Percentiles rank a stretch among this genome's conserved stretches.
Conservation (phyloP, 495 filamentous ascomycete genomes). For the Sabuloglossum arenarium region DNA sequence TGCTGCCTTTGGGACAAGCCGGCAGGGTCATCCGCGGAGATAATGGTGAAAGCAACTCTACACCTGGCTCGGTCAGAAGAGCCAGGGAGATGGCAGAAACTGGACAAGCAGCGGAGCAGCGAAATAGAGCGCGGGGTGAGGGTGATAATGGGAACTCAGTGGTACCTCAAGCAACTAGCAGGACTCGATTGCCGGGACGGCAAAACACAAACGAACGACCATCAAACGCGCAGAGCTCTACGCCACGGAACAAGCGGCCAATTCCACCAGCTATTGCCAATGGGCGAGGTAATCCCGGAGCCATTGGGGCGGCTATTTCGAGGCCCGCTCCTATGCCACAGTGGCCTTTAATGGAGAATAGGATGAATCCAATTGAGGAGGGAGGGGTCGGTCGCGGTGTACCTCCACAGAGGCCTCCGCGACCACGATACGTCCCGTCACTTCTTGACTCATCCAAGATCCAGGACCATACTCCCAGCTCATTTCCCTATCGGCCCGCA, state of each 20-base stretch:
- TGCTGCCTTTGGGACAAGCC: not conserved
- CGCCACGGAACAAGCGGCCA: not conserved
- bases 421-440: conserved; percentile 2
- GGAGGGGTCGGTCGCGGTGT: not conserved
- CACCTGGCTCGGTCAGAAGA: not conserved
- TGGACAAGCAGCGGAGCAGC: not conserved
- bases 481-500: not conserved
- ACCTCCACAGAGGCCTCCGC: not conserved
- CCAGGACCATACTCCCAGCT: not conserved
- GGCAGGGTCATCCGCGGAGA: not conserved
- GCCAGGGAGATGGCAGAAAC: not conserved
- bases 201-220: not conserved
- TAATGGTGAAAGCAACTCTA: not conserved
- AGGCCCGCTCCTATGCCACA: not conserved
- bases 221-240: not conserved
- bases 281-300: not conserved
- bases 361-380: not conserved
- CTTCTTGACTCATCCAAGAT: not conserved
- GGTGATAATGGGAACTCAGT: not conserved
- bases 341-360: not conserved
- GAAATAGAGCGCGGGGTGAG: not conserved
- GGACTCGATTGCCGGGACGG: not conserved
- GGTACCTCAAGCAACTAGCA: not conserved
- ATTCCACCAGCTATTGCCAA: not conserved
- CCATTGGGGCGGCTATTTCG: not conserved